A percentile compares a stretch with the other conserved stretches of the same genome.
Conservation (phyloP, 192 early-diverging fungal genomes). For the Rhizoclosmatium sp. region DNA sequence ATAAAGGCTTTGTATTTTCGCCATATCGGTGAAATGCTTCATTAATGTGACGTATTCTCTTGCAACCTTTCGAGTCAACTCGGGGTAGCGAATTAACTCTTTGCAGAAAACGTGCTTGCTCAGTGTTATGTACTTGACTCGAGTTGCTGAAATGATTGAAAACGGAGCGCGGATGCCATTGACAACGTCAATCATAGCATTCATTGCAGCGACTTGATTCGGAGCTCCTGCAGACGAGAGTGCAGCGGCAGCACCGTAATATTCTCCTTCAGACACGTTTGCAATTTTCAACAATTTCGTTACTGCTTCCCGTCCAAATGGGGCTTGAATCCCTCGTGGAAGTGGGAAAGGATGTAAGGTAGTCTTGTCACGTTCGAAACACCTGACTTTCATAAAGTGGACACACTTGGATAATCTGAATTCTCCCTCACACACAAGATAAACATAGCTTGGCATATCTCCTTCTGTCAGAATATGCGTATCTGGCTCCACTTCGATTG, state of each 20-base stretch:
- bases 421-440: constrained; percentile 19
- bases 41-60: too few relatives aligned
- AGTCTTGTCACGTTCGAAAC: neutral
- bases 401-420: constrained; percentile 3
- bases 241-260: constrained; percentile 5
- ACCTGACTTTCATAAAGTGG: constrained; percentile 7
- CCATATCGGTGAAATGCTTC: too few relatives aligned
- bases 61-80: neutral
- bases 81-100: constrained; percentile 3
- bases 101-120: constrained; percentile 12
- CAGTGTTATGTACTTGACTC: constrained; percentile 14
- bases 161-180: neutral
- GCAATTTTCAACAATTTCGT: neutral
- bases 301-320: neutral
- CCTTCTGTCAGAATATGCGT: constrained; percentile 11
- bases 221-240: constrained; percentile 6
- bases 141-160: neutral
- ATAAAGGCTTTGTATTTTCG: too few relatives aligned
- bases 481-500: neutral
- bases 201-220: constrained; percentile 20
- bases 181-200: constrained; percentile 8
- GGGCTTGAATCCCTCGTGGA: neutral
- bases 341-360: constrained; percentile 8
- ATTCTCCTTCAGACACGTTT: constrained; percentile 3
- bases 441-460: constrained; percentile 2